These are phyloP conservation scores for Escallonia herrerae DNA, from an alignment of 129 eudicot species.

Conservation along the genomic window DNA sequence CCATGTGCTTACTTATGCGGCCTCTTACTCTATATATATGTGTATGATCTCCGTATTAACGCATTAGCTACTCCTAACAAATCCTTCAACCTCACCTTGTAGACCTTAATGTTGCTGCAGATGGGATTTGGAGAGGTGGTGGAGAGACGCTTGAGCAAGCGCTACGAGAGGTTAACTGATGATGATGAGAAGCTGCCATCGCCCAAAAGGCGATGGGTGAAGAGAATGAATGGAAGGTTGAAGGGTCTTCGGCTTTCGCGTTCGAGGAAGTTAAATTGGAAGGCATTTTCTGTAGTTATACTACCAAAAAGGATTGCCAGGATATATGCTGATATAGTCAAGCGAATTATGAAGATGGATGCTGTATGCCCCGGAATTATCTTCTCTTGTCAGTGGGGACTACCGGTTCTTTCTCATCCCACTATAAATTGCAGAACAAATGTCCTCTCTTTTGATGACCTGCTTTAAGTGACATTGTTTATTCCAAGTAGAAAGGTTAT, in stretches of 20 bases:
- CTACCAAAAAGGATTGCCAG: slow-evolving; percentile 47
- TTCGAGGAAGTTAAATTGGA: slow-evolving; percentile 56
- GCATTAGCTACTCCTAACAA: background rate
- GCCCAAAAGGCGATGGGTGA: slow-evolving; percentile 31
- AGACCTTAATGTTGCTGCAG: slow-evolving; percentile 16
- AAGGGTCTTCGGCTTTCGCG: slow-evolving; percentile 44
- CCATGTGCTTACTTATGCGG: slow-evolving; percentile 19
- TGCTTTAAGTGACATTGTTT: no score
- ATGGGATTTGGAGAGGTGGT: slow-evolving; percentile 36
- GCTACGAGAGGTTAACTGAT: slow-evolving; percentile 48
- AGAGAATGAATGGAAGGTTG: slow-evolving; percentile 39
- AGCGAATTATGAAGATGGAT: slow-evolving; percentile 38
- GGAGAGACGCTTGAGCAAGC: slow-evolving; percentile 22
- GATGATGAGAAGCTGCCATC: slow-evolving; percentile 20
- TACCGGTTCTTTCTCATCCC: slow-evolving; percentile 76
- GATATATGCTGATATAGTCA: slow-evolving; percentile 35
- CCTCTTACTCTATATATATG: slow-evolving; percentile 7
- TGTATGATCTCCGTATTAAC: background rate
- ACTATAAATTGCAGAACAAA: slow-evolving; percentile 30
- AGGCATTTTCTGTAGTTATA: slow-evolving; percentile 45
- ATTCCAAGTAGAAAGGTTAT: no score
- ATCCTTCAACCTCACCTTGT: background rate
- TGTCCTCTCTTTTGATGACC: slow-evolving; percentile 18
- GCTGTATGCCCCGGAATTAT: slow-evolving; percentile 44
- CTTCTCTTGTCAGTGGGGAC: slow-evolving; percentile 66